Evolutionary conservation across 2,329 filamentous ascomycete species (phyloP).

Genomic region (Colletotrichum simmondsii): DNA sequence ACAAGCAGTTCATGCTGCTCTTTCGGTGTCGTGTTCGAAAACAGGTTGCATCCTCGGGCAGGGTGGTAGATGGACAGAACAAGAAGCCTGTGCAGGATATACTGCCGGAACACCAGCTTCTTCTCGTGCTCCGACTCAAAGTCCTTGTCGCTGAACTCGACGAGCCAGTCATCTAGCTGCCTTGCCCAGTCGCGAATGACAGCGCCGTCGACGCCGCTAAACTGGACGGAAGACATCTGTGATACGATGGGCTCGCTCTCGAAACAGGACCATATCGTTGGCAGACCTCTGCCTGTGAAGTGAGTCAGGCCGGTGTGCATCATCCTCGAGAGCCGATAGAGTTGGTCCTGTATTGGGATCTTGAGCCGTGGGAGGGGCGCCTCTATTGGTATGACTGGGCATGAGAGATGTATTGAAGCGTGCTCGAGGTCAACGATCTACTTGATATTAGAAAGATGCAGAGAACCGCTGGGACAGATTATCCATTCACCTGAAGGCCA

Average conservation of each 20-base stretch:
- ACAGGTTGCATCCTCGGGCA: constrained; percentile 51
- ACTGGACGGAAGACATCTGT: constrained; percentile 40
- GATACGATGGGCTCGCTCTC: constrained; percentile 21
- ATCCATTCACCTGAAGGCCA: constrained; percentile 36
- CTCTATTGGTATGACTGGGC: constrained; percentile 52
- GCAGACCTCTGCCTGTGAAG: constrained; percentile 53
- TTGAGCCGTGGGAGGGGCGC: constrained; percentile 50
- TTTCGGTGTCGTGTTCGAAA: constrained; percentile 48
- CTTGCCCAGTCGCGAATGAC: constrained; percentile 55
- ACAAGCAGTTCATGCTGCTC: constrained; percentile 54
- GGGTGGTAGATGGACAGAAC: constrained; percentile 56
- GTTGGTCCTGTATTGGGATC: constrained; percentile 50
- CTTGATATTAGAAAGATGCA: neutral
- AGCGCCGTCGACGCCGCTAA: constrained; percentile 51
- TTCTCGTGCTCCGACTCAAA: constrained; percentile 46
- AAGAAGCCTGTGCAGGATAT: constrained; percentile 52
- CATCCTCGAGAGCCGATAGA: constrained; percentile 54
- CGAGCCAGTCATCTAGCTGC: constrained; percentile 54
- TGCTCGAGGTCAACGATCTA: constrained; percentile 57
- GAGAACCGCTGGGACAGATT: fast-evolving
- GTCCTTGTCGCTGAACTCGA: constrained; percentile 46
- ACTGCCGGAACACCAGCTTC: constrained; percentile 51
- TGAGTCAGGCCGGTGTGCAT: constrained; percentile 55
- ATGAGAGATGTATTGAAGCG: constrained; percentile 53
- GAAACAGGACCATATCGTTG: constrained; percentile 56